phyloP scores from a whole-genome alignment of 306 rosid genomes.

The cucumber (Cucumis sativus) region DNA sequence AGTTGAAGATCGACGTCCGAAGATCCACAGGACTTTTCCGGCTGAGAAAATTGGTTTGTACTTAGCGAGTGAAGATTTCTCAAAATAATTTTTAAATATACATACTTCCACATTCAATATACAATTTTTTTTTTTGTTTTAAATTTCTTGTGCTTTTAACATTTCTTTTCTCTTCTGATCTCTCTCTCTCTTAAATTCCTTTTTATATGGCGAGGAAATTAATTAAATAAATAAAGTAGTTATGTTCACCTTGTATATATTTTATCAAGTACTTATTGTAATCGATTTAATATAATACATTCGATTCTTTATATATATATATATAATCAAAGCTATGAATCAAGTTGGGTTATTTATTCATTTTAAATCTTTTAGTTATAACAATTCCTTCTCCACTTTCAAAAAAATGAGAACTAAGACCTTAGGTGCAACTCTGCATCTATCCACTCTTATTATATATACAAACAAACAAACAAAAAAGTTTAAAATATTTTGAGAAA shows the following conservation, averaged over 20 bases:
- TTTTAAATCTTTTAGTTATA: not conserved
- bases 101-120: not conserved
- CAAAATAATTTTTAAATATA: not conserved
- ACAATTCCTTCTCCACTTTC: not conserved
- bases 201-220: not conserved
- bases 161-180: not conserved
- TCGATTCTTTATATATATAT: not conserved
- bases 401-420: too few species aligned
- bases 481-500: too few species aligned
- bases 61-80: not conserved
- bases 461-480: too few species aligned
- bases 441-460: too few species aligned
- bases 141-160: not conserved
- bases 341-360: not conserved
- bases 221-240: not conserved
- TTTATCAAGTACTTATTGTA: not conserved
- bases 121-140: not conserved
- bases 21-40: not conserved
- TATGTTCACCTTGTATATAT: not conserved
- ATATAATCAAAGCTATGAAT: not conserved
- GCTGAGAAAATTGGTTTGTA: not conserved
- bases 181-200: not conserved
- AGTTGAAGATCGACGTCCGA: not conserved
- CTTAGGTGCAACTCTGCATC: too few species aligned
- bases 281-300: not conserved